A percentile compares a stretch with the other conserved stretches of the same genome.
Evolutionary conservation across 176 grass and related monocot genomes (phyloP).

Genomic region (Dactylis glomerata): DNA sequence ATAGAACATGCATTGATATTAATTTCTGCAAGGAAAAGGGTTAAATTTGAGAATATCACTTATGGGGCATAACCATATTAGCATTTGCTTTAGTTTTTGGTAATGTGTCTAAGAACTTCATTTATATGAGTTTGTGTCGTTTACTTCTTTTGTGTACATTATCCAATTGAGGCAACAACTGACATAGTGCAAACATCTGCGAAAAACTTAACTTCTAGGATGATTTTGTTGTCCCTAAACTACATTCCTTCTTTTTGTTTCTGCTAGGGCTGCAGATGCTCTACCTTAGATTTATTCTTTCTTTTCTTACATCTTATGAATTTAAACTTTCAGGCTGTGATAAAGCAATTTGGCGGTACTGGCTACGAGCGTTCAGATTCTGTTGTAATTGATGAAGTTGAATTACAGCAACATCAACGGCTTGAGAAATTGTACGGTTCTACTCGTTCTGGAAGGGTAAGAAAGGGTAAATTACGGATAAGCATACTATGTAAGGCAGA

Average conservation of each 20-base stretch:
- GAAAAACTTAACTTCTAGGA: no score
- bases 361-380: constrained; percentile 84
- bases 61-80: neutral
- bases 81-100: neutral
- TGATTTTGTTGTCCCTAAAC: neutral
- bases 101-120: neutral
- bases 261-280: neutral
- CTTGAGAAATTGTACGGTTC: constrained; percentile 93
- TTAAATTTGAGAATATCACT: neutral
- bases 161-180: constrained; percentile 4
- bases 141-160: neutral
- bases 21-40: neutral
- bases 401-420: constrained; percentile 89
- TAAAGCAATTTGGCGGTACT: constrained; percentile 91
- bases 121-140: neutral
- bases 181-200: constrained; percentile 8
- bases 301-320: constrained; percentile 20
- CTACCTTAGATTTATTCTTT: neutral
- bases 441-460: constrained; percentile 96
- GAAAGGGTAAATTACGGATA: neutral
- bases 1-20: neutral
- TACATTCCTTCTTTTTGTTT: neutral
- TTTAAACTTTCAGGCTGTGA: constrained; percentile 77
- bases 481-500: neutral
- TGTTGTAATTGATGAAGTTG: constrained; percentile 88